Evolutionary conservation across 805 yeast genomes (phyloP), one percentile per base, ranked within the genome.

Genomic region (Trichomonascus vanleenenianus): DNA sequence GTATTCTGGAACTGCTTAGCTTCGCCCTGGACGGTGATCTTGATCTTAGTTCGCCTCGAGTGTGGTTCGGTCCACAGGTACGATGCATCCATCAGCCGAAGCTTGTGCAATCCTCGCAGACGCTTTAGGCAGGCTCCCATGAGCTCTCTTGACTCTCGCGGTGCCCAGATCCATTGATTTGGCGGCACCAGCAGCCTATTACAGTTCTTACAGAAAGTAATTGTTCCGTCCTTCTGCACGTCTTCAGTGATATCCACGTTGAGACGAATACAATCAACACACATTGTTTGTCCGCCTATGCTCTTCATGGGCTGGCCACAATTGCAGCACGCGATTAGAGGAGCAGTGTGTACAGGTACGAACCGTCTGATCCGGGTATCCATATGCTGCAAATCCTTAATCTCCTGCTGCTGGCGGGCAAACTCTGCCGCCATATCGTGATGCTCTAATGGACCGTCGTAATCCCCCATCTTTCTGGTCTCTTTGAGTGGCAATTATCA

Each of bases 51-150:
- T 72, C 99, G 82, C 66, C 98, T 78, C 22, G 97, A 88, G 65
- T 93, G 99, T 2, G 99, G 98, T 69, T 93, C 99, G 1, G 99
- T 93, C 99, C 99, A 93, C 50, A 94, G 79, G 58, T 89, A 93
- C 3, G 89, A 77, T 2, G 98, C 99, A 68, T 93, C 97, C 36
- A 87, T 79, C 49, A 93, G 71, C 56, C 96, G 73, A 39, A 88
- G 93, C 59, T 85, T 84, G 54, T 78, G 85, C 56, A 87, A 70
- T 48, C 96, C 95, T 60, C 83, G 86, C 57, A 89, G 72, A 61
- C 91, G 79, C 66, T 91, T 79, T 51, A 89, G 71, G 71, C 96
- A 86, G 35, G 87, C 68, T 2, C 96, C 96, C 54, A 89, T 68
- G 43, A 91, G 70, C 63, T 89, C 96, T 66, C 96, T 72, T 31